These are phyloP conservation scores for Mycosphaerella sp. DNA, from an alignment of 2,329 filamentous ascomycete species.

Conservation along the genomic window DNA sequence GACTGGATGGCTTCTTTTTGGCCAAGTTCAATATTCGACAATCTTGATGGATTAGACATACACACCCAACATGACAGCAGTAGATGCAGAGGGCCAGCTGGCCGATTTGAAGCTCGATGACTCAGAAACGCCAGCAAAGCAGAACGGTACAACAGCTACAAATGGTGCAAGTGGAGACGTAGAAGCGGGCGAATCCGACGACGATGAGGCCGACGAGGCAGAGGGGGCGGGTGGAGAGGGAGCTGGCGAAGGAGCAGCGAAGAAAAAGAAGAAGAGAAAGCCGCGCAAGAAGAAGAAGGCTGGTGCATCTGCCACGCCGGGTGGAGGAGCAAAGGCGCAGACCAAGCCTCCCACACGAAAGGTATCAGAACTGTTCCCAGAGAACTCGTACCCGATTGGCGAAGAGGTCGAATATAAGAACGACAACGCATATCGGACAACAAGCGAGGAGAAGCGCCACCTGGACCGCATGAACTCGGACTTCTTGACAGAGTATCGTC, in stretches of 20 bases:
- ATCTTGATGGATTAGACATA: neutral
- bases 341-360: constrained; percentile 44
- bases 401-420: constrained; percentile 42
- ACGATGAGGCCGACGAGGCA: constrained; percentile 32
- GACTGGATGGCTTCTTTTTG: constrained; percentile 1
- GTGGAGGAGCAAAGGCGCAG: constrained; percentile 36
- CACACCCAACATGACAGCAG: constrained; percentile 26
- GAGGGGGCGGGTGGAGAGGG: constrained; percentile 26
- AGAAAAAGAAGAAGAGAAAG: constrained; percentile 45
- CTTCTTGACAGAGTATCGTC: constrained; percentile 50
- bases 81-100: constrained; percentile 25
- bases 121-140: constrained; percentile 18
- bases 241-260: constrained; percentile 28
- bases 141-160: constrained; percentile 20
- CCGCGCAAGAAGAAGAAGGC: constrained; percentile 41
- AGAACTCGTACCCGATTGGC: constrained; percentile 41
- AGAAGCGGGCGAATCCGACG: constrained; percentile 33
- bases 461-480: constrained; percentile 41
- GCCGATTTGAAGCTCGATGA: constrained; percentile 24
- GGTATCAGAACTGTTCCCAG: constrained; percentile 42
- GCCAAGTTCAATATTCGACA: neutral
- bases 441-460: constrained; percentile 44
- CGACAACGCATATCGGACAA: constrained; percentile 43
- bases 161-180: constrained; percentile 28
- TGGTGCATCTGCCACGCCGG: constrained; percentile 23